These are phyloP conservation scores for Vanrija humicola DNA, from an alignment of 1,284 basidiomycete species.

Conservation along the genomic window DNA sequence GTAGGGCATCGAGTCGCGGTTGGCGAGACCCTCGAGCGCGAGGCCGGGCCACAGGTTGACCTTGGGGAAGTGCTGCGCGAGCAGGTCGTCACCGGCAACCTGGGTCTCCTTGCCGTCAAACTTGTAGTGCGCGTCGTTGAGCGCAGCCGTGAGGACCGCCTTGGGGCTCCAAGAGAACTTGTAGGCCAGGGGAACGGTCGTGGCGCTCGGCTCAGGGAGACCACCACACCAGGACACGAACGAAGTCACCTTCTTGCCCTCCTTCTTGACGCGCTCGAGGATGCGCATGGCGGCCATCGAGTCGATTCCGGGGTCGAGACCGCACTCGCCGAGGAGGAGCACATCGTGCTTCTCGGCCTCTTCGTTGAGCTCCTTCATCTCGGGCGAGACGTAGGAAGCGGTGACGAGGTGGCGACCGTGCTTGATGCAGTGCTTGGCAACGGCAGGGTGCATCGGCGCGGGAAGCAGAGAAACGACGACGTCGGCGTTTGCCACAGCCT, in stretches of 20 bases:
- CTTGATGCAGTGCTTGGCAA: constrained; percentile 74
- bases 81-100: constrained; percentile 58
- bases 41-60: constrained; percentile 67
- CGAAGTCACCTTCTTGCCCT: constrained; percentile 64
- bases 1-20: constrained; percentile 80
- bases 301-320: constrained; percentile 93
- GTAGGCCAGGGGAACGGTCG: constrained; percentile 69
- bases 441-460: constrained; percentile 66
- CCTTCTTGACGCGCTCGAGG: constrained; percentile 57
- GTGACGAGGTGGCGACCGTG: constrained; percentile 79
- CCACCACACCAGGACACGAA: constrained; percentile 95
- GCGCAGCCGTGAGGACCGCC: constrained; percentile 77
- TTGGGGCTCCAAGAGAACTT: constrained; percentile 95
- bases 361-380: constrained; percentile 67
- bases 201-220: constrained; percentile 72
- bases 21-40: constrained; percentile 80
- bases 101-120: constrained; percentile 58
- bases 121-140: constrained; percentile 71
- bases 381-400: constrained; percentile 82
- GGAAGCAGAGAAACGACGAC: constrained; percentile 64
- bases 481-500: constrained; percentile 59
- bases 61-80: constrained; percentile 60
- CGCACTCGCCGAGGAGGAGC: constrained; percentile 85
- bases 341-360: constrained; percentile 66
- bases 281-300: constrained; percentile 79